Conservation (phyloP, 2,329 filamentous ascomycete genomes). For the Microdochium paspali region DNA sequence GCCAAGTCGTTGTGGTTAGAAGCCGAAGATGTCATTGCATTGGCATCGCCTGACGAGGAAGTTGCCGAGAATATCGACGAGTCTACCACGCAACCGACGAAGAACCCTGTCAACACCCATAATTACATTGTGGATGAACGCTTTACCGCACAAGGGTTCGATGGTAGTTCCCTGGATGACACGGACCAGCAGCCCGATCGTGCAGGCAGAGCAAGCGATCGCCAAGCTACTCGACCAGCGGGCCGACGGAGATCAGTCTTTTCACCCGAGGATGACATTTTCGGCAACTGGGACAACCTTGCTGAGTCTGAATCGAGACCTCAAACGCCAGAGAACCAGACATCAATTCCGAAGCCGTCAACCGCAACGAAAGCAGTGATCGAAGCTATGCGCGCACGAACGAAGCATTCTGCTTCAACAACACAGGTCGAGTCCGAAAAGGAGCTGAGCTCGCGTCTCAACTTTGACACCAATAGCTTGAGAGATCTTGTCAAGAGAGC, state of each 20-base stretch:
- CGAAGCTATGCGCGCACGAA: conserved; percentile 51
- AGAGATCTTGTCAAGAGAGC: conserved; percentile 56
- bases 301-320: conserved; percentile 27
- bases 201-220: conserved; percentile 30
- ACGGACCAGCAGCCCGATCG: conserved; percentile 28
- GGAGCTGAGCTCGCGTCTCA: conserved; percentile 38
- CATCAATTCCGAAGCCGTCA: conserved; percentile 25
- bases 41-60: conserved; percentile 64
- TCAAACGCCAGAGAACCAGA: conserved; percentile 28
- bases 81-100: conserved; percentile 19
- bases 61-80: conserved; percentile 27
- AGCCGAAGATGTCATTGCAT: conserved; percentile 76
- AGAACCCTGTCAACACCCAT: conserved; percentile 26
- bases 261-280: conserved; percentile 57
- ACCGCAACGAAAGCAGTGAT: conserved; percentile 53
- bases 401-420: conserved; percentile 23
- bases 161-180: conserved; percentile 32
- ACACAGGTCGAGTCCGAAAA: conserved; percentile 21
- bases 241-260: conserved; percentile 52
- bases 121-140: conserved; percentile 28
- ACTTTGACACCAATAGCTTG: conserved; percentile 62
- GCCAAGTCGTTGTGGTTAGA: conserved; percentile 63
- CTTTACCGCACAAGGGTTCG: conserved; percentile 37
- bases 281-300: conserved; percentile 39
- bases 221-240: conserved; percentile 36